Evolutionary conservation across 305 asterid genomes (phyloP).

Genomic region (Stenogyne calaminthoides): DNA sequence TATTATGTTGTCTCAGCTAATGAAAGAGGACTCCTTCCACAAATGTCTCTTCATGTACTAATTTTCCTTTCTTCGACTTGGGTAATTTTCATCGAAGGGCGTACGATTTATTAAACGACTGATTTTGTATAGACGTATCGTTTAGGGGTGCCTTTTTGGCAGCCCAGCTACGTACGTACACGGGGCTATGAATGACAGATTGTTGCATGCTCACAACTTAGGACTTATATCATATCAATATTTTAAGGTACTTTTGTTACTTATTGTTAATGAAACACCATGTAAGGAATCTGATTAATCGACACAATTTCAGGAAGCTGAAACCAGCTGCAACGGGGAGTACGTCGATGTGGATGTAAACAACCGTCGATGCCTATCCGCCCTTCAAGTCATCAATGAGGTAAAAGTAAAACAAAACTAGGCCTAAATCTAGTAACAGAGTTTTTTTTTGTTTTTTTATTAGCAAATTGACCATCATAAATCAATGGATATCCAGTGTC

Average conservation of each 20-base stretch:
- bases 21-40: conserved; percentile 42
- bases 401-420: neutral
- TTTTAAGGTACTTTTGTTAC: conserved; percentile 36
- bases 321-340: conserved; percentile 35
- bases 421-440: neutral
- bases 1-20: conserved; percentile 29
- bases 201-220: conserved; percentile 38
- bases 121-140: too few relatives aligned
- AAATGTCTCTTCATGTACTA: conserved; percentile 34
- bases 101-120: neutral
- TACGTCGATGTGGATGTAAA: conserved; percentile 27
- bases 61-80: neutral
- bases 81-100: neutral
- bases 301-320: conserved; percentile 28
- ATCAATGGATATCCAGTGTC: conserved; percentile 10
- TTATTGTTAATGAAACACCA: neutral
- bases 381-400: conserved; percentile 19
- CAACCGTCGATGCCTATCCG: conserved; percentile 18
- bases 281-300: too few relatives aligned
- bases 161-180: conserved; percentile 27
- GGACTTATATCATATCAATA: conserved; percentile 42
- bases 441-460: neutral
- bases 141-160: conserved; percentile 50
- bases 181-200: conserved; percentile 14
- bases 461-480: too few relatives aligned